Evolutionary conservation across 352 stramenopile genomes (phyloP).

Genomic region (Nothophytophthora sp.): DNA sequence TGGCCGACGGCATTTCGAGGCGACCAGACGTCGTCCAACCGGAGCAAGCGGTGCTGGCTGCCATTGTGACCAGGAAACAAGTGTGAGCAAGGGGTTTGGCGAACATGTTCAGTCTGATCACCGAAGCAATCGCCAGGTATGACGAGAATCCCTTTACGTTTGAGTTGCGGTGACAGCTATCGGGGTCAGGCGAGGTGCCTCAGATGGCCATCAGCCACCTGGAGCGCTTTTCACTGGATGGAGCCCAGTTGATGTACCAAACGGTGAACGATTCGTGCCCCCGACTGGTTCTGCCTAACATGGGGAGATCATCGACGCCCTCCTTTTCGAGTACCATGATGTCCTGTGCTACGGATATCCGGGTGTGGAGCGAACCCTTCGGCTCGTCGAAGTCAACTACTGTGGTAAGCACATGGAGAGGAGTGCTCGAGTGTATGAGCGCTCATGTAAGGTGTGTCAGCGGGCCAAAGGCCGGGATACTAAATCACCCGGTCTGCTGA

Average conservation of each 20-base stretch:
- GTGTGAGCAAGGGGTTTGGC: no score
- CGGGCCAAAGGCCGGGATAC: constrained; percentile 3
- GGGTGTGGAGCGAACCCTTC: constrained; percentile 7
- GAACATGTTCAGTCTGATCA: no score
- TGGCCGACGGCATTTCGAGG: constrained; percentile 12
- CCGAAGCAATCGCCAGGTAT: no score
- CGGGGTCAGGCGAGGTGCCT: no score
- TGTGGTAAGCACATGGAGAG: constrained; percentile 7
- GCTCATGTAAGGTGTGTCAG: constrained; percentile 14
- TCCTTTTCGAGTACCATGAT: constrained; percentile 16
- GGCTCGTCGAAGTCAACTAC: constrained; percentile 1
- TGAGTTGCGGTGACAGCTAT: no score
- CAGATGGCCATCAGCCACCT: no score
- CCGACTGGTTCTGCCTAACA: constrained; percentile 10
- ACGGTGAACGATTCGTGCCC: neutral
- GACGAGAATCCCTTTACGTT: no score
- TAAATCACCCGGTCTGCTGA: constrained; percentile 2
- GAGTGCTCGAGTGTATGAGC: constrained; percentile 3
- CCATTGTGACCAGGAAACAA: neutral
- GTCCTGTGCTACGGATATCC: constrained; percentile 9
- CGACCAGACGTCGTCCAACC: constrained; percentile 8
- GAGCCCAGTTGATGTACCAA: constrained; percentile 4
- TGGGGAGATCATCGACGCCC: constrained; percentile 5
- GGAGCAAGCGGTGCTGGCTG: neutral
- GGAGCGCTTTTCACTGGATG: neutral